Conservation (phyloP, 2,329 filamentous ascomycete genomes). For the Botryotinia globosa region DNA sequence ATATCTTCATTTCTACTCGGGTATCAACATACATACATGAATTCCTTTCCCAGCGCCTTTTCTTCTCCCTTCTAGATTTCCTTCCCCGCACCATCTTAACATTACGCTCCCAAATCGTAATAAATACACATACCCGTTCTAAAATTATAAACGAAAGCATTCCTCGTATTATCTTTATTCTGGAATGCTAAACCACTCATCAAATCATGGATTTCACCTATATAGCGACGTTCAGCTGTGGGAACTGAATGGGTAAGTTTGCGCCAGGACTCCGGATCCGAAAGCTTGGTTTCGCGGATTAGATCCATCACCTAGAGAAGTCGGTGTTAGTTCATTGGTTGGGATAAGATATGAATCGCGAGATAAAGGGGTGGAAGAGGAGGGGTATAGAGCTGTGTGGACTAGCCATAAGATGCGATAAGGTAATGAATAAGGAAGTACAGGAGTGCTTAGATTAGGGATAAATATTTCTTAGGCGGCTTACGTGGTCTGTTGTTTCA, state of each 20-base stretch:
- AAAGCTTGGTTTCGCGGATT: conserved; percentile 70
- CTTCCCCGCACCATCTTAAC: neutral
- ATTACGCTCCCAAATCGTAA: conserved; percentile 64
- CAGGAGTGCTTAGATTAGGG: neutral
- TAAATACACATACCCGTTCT: conserved; percentile 79
- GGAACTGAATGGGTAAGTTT: conserved; percentile 74
- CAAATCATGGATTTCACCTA: conserved; percentile 78
- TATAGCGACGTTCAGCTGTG: conserved; percentile 74
- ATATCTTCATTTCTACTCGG: neutral
- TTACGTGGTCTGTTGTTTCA: conserved; percentile 78
- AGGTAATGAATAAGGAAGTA: neutral
- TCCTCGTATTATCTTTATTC: conserved; percentile 58
- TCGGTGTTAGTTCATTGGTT: neutral
- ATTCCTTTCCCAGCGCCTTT: neutral
- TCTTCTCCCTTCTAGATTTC: neutral
- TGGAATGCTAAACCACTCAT: conserved; percentile 60
- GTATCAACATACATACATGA: conserved; percentile 13
- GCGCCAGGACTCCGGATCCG: conserved; percentile 81
- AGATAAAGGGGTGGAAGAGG: no score
- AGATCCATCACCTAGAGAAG: conserved; percentile 54
- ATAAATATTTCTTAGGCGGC: neutral
- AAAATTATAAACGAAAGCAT: conserved; percentile 91
- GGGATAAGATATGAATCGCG: neutral
- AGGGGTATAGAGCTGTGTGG: neutral
- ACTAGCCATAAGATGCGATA: neutral